These are phyloP conservation scores for Sambucus nigra DNA, from an alignment of 129 eudicot species.

Conservation along the genomic window DNA sequence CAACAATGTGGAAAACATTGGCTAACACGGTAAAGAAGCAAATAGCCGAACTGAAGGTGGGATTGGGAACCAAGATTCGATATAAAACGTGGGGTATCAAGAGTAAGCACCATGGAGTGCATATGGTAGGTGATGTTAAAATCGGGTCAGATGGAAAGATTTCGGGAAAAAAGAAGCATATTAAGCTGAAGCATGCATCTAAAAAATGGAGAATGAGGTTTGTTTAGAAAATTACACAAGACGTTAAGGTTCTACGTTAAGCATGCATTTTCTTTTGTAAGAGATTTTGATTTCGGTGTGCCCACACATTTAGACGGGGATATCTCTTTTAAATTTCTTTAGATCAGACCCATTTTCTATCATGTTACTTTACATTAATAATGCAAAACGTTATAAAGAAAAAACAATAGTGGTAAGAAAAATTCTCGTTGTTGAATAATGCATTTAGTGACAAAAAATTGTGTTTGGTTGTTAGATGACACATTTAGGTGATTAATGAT, in stretches of 20 bases:
- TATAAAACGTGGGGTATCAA: conserved; percentile 11
- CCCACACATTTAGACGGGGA: too few species aligned
- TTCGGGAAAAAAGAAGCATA: conserved; percentile 9
- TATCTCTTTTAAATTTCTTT: too few species aligned
- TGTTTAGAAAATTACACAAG: not conserved
- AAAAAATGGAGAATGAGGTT: conserved; percentile 2
- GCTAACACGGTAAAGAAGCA: not conserved
- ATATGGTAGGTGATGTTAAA: not conserved
- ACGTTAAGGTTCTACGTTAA: not conserved
- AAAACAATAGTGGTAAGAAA: too few species aligned
- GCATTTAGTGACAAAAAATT: too few species aligned
- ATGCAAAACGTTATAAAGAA: too few species aligned
- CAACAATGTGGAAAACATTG: not conserved
- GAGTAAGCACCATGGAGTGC: conserved; percentile 5
- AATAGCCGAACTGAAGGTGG: conserved; percentile 3
- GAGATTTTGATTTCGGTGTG: too few species aligned
- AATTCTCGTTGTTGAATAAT: too few species aligned
- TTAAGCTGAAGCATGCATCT: conserved; percentile 1
- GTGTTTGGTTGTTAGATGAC: too few species aligned
- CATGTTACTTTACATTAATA: too few species aligned
- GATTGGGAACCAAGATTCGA: conserved; percentile 1
- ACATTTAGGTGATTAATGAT: too few species aligned
- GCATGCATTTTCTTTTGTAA: too few species aligned
- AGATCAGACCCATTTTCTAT: too few species aligned
- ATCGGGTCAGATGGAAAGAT: conserved; percentile 18